Base-by-base conservation (phyloP, 805 yeast species). In the Spencermartinsiella europaea region DNA sequence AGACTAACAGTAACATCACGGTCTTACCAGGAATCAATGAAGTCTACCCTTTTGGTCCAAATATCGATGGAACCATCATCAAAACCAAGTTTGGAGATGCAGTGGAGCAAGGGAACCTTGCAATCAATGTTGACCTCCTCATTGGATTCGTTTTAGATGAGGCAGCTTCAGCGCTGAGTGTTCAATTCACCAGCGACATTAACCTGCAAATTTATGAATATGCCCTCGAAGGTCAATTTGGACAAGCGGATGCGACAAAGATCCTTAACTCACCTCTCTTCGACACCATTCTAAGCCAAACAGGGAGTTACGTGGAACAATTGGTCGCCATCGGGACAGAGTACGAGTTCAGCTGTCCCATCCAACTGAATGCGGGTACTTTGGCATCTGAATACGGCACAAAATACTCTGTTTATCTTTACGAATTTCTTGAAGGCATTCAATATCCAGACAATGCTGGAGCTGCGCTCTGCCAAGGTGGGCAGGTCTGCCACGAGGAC, bases 401-500 rank as follows among this genome's bases (percentile, higher is more conserved):
- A 16, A 19, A 37, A 14, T 31, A 33, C n/a, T 40, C 40, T 2
- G 57, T 54, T 12, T 62, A 50, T 45, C 22, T 50, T 36, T 62
- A 62, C 47, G 48, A 51, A 34, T 33, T 62, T 34, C 49, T 44
- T n/a, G 31, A 43, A 14, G 66, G 66, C 8, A 62, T 60, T 19
- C 48, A 45, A 5, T 54, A 58, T 38, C 51, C 60, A 4, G 46
- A 42, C 35, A 46, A 53, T 37, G 47, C 19, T 5, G 49, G 42
- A 1, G 40, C 47, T 7, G 20, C 45, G 1, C 47, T 58, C 28
- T 61, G 65, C 44, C 33, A 37, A 3, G 48, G 39, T 19, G 42
- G 47, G 19, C 39, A 46, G 2, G 66, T 59, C 12, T 62, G 66
- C 44, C 66, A 62, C 35, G 54, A 59, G 44, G 59, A 60, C 33